Percentiles rank a stretch among this genome's conserved stretches.
phyloP scores from a whole-genome alignment of 1,284 basidiomycete genomes.

The Malassezia psittaci region DNA sequence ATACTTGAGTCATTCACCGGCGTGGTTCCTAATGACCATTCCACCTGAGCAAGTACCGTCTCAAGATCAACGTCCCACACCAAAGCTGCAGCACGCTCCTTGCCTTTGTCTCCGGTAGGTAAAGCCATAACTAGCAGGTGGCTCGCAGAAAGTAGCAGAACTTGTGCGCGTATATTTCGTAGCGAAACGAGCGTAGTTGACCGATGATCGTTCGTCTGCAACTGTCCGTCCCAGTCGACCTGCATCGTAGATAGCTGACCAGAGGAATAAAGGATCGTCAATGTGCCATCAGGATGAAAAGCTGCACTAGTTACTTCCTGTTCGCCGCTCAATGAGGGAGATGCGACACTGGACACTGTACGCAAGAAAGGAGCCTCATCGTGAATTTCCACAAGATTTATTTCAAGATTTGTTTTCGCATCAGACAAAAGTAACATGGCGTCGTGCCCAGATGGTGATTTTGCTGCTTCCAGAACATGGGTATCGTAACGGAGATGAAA shows the following conservation, averaged over 20 bases:
- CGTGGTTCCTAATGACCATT: constrained; percentile 7
- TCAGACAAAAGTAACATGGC: background rate
- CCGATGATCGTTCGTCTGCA: background rate
- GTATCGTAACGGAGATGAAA: constrained; percentile 1
- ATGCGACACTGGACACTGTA: background rate
- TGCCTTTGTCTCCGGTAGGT: background rate
- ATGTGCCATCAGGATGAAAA: background rate
- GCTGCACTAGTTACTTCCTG: constrained; percentile 1
- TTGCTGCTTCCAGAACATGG: background rate
- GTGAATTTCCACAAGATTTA: background rate
- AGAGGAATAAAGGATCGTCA: background rate
- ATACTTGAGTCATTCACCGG: background rate
- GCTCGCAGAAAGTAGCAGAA: constrained; percentile 8
- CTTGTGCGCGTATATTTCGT: background rate
- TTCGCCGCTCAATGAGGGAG: background rate
- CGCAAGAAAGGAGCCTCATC: background rate
- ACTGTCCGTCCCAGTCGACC: background rate
- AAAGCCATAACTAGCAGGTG: constrained; percentile 14
- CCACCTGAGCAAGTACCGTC: constrained; percentile 9
- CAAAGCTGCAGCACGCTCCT: constrained; percentile 13
- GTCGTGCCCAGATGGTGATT: background rate
- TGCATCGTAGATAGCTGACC: constrained; percentile 2
- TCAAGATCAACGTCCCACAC: constrained; percentile 16
- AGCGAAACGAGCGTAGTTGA: background rate
- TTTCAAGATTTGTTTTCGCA: background rate